Conservation (phyloP, 148 eudicot species). For the Rheum nobile region DNA sequence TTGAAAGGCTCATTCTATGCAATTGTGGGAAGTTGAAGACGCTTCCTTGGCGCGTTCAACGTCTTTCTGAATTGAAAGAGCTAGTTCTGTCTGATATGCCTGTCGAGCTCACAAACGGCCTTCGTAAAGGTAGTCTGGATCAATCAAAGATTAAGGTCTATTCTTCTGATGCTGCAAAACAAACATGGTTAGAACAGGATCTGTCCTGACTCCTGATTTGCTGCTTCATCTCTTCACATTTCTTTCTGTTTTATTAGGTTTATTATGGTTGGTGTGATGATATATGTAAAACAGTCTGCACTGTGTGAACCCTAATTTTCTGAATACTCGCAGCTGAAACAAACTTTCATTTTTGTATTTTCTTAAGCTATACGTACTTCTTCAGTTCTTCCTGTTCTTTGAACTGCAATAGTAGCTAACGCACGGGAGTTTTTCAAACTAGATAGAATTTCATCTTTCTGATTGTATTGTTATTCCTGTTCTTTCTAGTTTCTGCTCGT, state of each 20-base stretch:
- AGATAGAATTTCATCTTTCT: no score
- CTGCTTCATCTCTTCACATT: background rate
- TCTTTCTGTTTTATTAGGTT: background rate
- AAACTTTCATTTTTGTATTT: no score
- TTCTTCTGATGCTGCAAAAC: background rate
- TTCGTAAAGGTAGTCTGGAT: background rate
- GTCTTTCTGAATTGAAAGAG: slow-evolving; percentile 10
- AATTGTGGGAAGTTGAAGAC: background rate
- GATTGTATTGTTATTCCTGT: no score
- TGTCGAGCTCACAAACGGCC: slow-evolving; percentile 5
- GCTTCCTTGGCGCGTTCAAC: slow-evolving; percentile 10
- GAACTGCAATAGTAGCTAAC: no score
- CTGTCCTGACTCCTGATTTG: background rate
- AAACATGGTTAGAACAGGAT: background rate
- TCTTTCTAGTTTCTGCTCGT: background rate
- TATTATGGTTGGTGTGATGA: background rate
- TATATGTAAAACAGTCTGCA: background rate
- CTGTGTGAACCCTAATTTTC: background rate
- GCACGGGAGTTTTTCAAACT: no score
- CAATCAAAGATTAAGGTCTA: background rate
- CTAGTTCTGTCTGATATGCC: slow-evolving; percentile 13
- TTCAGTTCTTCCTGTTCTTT: no score
- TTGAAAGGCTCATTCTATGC: slow-evolving; percentile 10
- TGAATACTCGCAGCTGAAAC: no score
- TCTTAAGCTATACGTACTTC: no score